These are phyloP conservation scores for Anthoceros angustus DNA, from an alignment of 225 moss, liverwort and hornwort genomes.

Conservation along the genomic window DNA sequence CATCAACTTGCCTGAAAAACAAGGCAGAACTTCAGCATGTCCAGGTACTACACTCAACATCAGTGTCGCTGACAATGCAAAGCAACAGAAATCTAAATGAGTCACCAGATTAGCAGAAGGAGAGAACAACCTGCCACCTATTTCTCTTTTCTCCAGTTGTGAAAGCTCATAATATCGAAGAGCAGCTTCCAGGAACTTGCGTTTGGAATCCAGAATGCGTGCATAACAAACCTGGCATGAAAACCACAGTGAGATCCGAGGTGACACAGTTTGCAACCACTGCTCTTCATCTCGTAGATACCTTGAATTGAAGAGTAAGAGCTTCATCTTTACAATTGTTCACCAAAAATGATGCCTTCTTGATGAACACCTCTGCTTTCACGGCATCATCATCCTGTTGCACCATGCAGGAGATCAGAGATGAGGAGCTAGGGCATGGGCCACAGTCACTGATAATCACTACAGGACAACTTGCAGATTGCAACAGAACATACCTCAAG, in stretches of 20 bases:
- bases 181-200: conserved; percentile 96
- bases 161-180: conserved; percentile 98
- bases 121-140: conserved; percentile 55
- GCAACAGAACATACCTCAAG: conserved; percentile 44
- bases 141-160: conserved; percentile 89
- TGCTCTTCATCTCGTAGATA: conserved; percentile 5
- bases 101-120: background rate
- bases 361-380: conserved; percentile 92
- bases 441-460: background rate
- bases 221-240: conserved; percentile 85
- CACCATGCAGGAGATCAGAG: background rate
- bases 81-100: background rate
- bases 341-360: conserved; percentile 96
- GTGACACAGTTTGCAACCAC: background rate
- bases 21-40: background rate
- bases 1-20: conserved; percentile 51
- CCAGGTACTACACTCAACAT: background rate
- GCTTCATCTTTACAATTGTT: conserved; percentile 96
- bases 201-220: conserved; percentile 89
- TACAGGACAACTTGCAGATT: conserved; percentile 8
- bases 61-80: background rate
- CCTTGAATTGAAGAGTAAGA: conserved; percentile 90
- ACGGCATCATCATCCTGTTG: conserved; percentile 92
- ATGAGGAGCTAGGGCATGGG: background rate
- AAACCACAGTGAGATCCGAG: background rate